A percentile compares a stretch with the other conserved stretches of the same genome.
These are phyloP conservation scores for Borealophlyctis nickersoniae DNA, from an alignment of 192 early-diverging fungal genomes.

Conservation along the genomic window DNA sequence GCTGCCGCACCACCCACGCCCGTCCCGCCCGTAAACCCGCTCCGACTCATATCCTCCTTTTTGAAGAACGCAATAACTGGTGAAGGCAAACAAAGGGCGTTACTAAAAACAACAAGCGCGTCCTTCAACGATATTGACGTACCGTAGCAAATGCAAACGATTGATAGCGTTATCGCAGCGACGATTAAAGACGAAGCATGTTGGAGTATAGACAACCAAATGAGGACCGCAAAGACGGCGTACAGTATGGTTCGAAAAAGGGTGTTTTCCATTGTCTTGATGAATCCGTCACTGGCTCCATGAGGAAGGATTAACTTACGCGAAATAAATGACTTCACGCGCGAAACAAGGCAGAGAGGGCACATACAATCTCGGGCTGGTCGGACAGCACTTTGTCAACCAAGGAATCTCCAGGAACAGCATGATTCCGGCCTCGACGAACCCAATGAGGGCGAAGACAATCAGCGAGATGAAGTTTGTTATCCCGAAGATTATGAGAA, in stretches of 20 bases:
- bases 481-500: conserved; percentile 35
- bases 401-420: conserved; percentile 40
- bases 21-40: conserved; percentile 20
- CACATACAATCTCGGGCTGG: conserved; percentile 26
- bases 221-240: conserved; percentile 36
- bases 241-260: conserved; percentile 36
- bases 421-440: conserved; percentile 32
- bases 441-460: conserved; percentile 32
- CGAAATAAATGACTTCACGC: neutral
- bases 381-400: conserved; percentile 31
- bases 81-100: neutral
- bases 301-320: neutral
- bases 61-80: conserved; percentile 25
- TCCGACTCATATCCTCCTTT: conserved; percentile 23
- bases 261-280: conserved; percentile 28
- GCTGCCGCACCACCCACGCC: conserved; percentile 16
- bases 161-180: conserved; percentile 31
- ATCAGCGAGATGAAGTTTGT: conserved; percentile 22
- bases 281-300: conserved; percentile 18
- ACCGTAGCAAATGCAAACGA: conserved; percentile 36
- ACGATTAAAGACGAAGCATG: conserved; percentile 27
- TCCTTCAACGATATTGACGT: too few relatives aligned
- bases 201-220: conserved; percentile 42
- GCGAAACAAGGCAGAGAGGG: neutral
- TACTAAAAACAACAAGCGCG: neutral